Conservation (phyloP, 306 rosid species). For the Glycyrrhiza uralensis region DNA sequence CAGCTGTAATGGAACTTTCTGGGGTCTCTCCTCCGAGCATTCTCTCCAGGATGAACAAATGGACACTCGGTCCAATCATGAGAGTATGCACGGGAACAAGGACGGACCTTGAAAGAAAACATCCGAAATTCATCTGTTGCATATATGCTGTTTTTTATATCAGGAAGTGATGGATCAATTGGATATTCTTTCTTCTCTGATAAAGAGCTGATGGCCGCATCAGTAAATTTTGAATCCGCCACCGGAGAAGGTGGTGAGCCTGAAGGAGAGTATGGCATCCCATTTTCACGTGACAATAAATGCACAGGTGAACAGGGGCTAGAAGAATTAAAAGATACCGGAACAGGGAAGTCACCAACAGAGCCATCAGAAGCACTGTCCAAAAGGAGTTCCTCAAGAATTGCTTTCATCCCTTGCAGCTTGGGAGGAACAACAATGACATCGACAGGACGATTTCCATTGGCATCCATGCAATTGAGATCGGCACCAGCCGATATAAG, state of each 20-base stretch:
- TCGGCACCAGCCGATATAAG: conserved; percentile 73
- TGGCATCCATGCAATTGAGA: conserved; percentile 43
- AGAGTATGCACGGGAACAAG: conserved; percentile 86
- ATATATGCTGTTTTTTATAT: conserved; percentile 78
- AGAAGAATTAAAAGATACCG: conserved; percentile 36
- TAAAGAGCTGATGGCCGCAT: conserved; percentile 36
- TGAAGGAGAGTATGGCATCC: conserved; percentile 43
- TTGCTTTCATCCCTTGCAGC: conserved; percentile 34
- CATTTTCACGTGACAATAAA: conserved; percentile 50
- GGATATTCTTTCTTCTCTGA: conserved; percentile 75
- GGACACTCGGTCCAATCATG: conserved; percentile 98
- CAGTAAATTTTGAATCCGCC: conserved; percentile 40
- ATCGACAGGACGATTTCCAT: conserved; percentile 69
- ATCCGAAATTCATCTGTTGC: conserved; percentile 83
- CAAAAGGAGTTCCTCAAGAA: conserved; percentile 55
- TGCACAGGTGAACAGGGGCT: conserved; percentile 44
- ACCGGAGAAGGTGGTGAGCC: conserved; percentile 50
- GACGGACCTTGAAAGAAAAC: conserved; percentile 87
- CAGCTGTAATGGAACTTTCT: conserved; percentile 85
- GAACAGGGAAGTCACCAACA: conserved; percentile 36
- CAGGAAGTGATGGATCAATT: conserved; percentile 83
- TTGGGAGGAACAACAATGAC: conserved; percentile 60
- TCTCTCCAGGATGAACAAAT: conserved; percentile 91
- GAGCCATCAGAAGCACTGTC: conserved; percentile 40
- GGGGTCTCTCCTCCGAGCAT: conserved; percentile 90